A percentile compares a stretch with the other conserved stretches of the same genome.
Conservation (phyloP, 441 rosid genomes). For the Isatis lusitanica region DNA sequence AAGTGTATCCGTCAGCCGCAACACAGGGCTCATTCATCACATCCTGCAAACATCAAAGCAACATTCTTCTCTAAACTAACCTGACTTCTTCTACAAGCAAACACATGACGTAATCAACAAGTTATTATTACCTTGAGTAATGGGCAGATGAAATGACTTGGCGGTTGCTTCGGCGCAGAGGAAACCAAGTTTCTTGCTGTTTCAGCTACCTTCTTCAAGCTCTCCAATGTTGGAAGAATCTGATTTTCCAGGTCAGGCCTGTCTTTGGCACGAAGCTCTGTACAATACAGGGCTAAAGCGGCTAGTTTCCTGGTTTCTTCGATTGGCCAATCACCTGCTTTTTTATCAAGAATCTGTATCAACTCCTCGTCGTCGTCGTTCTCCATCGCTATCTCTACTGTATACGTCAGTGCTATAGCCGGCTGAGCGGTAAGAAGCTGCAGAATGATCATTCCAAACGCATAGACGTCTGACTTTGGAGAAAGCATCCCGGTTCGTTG, state of each 20-base stretch:
- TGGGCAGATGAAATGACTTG: conserved; percentile 56
- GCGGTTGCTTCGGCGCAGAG: conserved; percentile 38
- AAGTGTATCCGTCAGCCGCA: conserved; percentile 88
- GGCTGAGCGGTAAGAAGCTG: conserved; percentile 85
- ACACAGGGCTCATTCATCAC: conserved; percentile 85
- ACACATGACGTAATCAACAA: neutral
- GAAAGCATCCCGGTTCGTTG: conserved; percentile 78
- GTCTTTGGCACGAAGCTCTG: conserved; percentile 77
- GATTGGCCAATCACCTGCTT: conserved; percentile 82
- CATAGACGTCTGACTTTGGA: conserved; percentile 81
- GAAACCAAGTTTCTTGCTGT: conserved; percentile 35
- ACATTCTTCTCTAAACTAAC: neutral
- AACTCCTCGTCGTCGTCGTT: conserved; percentile 26
- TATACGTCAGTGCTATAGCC: conserved; percentile 67
- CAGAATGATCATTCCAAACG: conserved; percentile 79
- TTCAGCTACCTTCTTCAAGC: conserved; percentile 58
- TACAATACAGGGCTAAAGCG: conserved; percentile 59
- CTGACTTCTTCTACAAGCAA: conserved; percentile 13
- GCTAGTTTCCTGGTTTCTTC: conserved; percentile 70
- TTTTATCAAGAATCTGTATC: conserved; percentile 57
- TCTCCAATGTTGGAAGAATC: conserved; percentile 75
- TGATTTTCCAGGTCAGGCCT: conserved; percentile 67
- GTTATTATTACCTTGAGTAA: conserved; percentile 33
- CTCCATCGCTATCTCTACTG: conserved; percentile 68
- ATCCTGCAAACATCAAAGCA: conserved; percentile 46